Percentiles rank a stretch among this genome's conserved stretches.
phyloP scores from a whole-genome alignment of 2,329 filamentous ascomycete genomes.

The Arthrobotrys entomopaga region DNA sequence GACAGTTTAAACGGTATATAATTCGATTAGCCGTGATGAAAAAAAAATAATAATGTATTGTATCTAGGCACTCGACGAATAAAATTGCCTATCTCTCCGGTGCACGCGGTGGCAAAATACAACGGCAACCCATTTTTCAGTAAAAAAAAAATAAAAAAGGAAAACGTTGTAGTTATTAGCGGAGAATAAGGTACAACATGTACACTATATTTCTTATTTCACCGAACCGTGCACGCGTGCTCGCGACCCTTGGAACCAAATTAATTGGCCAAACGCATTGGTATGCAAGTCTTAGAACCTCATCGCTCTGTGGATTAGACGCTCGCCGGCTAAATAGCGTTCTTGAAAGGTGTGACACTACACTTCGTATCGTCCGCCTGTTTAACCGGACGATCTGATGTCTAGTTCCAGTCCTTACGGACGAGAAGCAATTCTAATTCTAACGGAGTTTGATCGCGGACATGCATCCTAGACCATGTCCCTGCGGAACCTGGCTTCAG shows the following conservation, averaged over 20 bases:
- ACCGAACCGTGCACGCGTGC: conserved; percentile 40
- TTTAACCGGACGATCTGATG: conserved; percentile 55
- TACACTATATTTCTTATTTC: conserved; percentile 48
- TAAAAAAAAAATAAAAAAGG: conserved; percentile 26
- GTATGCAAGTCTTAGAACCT: neutral
- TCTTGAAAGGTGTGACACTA: conserved; percentile 22
- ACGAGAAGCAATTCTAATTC: too few species aligned
- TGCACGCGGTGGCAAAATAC: conserved; percentile 22
- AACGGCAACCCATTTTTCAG: neutral
- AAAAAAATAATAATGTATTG: too few species aligned
- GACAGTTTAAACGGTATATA: neutral
- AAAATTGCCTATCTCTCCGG: conserved; percentile 8
- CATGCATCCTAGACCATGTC: conserved; percentile 44
- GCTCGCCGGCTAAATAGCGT: conserved; percentile 33
- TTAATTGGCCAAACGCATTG: too few species aligned
- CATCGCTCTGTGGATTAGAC: conserved; percentile 1
- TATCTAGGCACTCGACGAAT: neutral
- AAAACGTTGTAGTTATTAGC: conserved; percentile 21
- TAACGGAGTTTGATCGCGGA: too few species aligned
- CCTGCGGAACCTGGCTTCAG: too few species aligned
- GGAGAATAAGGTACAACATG: neutral
- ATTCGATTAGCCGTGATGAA: conserved; percentile 6
- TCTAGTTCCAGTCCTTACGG: conserved; percentile 13
- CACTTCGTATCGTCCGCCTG: conserved; percentile 46
- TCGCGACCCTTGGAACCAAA: too few species aligned